Evolutionary conservation across 148 eudicot species (phyloP).

Genomic region (Pharnaceum exiguum): DNA sequence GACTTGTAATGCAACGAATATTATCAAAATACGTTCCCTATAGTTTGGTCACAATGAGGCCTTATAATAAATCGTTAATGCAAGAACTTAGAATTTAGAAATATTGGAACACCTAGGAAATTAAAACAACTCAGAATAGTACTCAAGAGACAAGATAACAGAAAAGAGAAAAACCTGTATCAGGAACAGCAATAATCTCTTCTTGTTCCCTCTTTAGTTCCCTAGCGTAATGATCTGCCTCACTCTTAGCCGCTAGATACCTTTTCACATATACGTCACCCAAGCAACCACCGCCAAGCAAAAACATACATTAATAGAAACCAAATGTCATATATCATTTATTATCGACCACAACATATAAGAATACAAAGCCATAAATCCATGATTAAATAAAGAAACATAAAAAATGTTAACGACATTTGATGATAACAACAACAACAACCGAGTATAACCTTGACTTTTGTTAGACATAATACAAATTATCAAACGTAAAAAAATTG

Average conservation of each 20-base stretch:
- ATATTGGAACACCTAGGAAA: no score
- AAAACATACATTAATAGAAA: background rate
- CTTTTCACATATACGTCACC: constrained; percentile 17
- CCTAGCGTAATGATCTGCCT: constrained; percentile 77
- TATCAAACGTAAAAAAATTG: background rate
- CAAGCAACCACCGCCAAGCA: background rate
- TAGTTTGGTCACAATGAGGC: no score
- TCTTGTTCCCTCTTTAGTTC: constrained; percentile 78
- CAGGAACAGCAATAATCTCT: constrained; percentile 79
- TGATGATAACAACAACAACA: no score
- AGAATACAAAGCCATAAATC: no score
- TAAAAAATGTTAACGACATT: background rate
- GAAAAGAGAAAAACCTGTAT: constrained; percentile 44
- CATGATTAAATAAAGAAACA: background rate
- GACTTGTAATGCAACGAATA: no score
- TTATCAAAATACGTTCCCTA: no score
- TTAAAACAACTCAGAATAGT: background rate
- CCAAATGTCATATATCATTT: no score
- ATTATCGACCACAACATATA: no score
- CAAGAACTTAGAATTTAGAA: no score
- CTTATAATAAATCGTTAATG: no score
- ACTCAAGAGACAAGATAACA: background rate
- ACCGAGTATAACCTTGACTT: no score
- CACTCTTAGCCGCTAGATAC: constrained; percentile 92
- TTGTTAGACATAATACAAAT: no score